Conservation (phyloP, 2,329 filamentous ascomycete species). For the Proliferodiscus dingleyae region DNA sequence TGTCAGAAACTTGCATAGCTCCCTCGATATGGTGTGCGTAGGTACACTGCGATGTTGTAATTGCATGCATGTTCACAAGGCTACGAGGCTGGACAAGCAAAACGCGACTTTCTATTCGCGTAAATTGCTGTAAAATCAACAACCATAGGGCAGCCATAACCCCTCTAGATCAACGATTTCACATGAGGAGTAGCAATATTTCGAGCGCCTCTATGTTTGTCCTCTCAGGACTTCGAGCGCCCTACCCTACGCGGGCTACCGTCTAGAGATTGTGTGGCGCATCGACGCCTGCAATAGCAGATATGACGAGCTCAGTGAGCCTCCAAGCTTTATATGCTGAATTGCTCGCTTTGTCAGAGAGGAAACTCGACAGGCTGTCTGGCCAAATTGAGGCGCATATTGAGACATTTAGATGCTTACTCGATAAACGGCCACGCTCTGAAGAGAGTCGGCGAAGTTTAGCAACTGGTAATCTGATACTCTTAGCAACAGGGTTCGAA, state of each 20-base stretch:
- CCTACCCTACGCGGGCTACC: slow-evolving; percentile 13
- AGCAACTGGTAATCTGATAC: slow-evolving; percentile 51
- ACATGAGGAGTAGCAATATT: no score
- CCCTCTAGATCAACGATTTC: no score
- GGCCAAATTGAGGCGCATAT: slow-evolving; percentile 61
- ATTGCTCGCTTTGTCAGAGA: slow-evolving; percentile 70
- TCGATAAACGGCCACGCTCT: slow-evolving; percentile 72
- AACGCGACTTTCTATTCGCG: no score
- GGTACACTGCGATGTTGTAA: no score
- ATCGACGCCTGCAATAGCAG: slow-evolving; percentile 54
- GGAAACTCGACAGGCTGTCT: slow-evolving; percentile 64
- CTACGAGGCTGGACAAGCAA: no score
- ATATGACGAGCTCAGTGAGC: slow-evolving; percentile 66
- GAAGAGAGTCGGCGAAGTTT: slow-evolving; percentile 70
- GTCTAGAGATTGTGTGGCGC: slow-evolving; percentile 14
- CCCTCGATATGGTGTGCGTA: no score
- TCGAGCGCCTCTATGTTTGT: slow-evolving; percentile 2
- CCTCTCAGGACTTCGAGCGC: slow-evolving; percentile 5
- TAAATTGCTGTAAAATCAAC: no score
- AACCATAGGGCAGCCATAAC: no score
- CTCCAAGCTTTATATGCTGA: slow-evolving; percentile 84
- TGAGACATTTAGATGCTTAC: slow-evolving; percentile 62
- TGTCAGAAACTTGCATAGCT: no score
- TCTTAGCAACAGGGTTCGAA: not conserved
- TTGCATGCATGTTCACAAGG: no score